Base-by-base conservation (phyloP, 2,329 filamentous ascomycete species). In the Geosmithia flava region DNA sequence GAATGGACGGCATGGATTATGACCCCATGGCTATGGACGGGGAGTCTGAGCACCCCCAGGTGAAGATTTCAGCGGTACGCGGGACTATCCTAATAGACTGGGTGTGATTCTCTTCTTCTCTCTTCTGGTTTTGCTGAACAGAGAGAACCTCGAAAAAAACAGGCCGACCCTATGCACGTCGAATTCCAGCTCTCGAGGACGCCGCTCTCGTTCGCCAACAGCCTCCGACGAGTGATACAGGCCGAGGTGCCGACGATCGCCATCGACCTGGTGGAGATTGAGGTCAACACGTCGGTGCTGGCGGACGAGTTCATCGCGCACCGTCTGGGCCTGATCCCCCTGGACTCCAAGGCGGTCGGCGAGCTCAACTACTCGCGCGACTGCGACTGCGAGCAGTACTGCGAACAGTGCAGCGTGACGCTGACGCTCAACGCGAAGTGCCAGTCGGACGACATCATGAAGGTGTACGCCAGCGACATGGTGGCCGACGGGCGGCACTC, bases 241-340 rank as follows among this genome's bases (percentile, higher is more conserved):
- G 87, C 88, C 58, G 91, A 98, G 68, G 86, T 98, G 51, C 90
- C 91, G 11, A 96, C 88, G 20, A 82, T 97, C 58, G 90, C 93
- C 53, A 90, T 97, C 64, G 91, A 98, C 61, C 78, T 95, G 15
- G 90, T 97, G 53, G 88, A 97, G 65, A 83, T 98, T 54, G 83
- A 94, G 61, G 78, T 77, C 59, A 98, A 98, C 72, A 95, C 85
- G 50, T 94, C 90, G n/a, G 90, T 96, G 4, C 80, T 97, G 15
- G 87, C 91, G 52, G 91, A 98, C 67, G 91, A 98, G 67, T 95
- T 97, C 66, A 83, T 98, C 55, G 85, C 87, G 45, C 91, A 97
- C 67, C 85, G 91, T 44, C 77, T 98, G 15, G 91, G 93, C 30
- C 80, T 97, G 44, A 81, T 97, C 49, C 93, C 93, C 1, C 79